Conservation (phyloP, 2,329 filamentous ascomycete species). For the Tolypocladium tundrense region DNA sequence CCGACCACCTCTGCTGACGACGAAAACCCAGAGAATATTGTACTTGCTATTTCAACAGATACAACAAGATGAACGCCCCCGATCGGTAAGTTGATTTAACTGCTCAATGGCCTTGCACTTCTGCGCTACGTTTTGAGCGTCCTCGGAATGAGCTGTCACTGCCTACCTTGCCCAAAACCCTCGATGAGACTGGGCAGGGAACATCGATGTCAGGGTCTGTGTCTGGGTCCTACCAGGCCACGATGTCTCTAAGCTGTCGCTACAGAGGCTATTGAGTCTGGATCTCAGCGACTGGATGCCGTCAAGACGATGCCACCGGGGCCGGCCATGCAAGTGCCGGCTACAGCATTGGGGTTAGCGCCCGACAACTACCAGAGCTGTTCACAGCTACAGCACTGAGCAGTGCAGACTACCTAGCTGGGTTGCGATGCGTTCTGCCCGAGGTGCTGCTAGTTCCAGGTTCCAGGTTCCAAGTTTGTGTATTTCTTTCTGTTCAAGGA, state of each 20-base stretch:
- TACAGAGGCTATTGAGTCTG: background rate
- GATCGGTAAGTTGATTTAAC: constrained; percentile 34
- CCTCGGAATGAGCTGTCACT: background rate
- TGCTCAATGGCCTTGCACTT: background rate
- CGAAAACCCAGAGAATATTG: background rate
- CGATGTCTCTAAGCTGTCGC: background rate
- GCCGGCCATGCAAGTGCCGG: background rate
- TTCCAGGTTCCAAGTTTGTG: background rate
- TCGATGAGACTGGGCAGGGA: background rate
- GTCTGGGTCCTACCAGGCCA: background rate
- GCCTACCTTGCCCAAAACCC: background rate
- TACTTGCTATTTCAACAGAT: background rate
- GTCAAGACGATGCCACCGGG: background rate
- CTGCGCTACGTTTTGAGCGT: background rate
- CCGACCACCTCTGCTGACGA: background rate
- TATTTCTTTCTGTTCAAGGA: background rate
- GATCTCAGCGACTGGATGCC: background rate
- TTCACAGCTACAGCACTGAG: background rate
- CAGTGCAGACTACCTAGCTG: background rate
- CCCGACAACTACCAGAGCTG: background rate
- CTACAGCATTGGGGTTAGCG: background rate
- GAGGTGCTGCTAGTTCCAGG: background rate
- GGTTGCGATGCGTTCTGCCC: background rate
- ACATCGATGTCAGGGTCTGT: background rate
- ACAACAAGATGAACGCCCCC: constrained; percentile 41